Base-by-base conservation (phyloP, 2,329 filamentous ascomycete species). In the Aspergillus pseudotamarii region DNA sequence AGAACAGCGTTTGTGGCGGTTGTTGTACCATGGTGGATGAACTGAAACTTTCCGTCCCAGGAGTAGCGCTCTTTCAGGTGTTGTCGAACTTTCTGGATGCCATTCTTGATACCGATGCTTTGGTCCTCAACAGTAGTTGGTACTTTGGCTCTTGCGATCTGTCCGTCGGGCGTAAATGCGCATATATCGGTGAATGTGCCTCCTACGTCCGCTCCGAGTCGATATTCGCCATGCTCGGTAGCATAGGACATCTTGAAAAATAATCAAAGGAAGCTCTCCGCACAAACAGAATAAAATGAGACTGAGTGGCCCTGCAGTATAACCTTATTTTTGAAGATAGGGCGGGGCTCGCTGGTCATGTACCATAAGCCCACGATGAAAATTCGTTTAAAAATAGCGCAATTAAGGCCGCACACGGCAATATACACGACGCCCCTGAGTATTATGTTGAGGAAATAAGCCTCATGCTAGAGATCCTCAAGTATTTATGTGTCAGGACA, bases 11-110 rank as follows among this genome's bases (percentile, higher is more conserved):
- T 84, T 1, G 82, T 84, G 2, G 78, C 82, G 12, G 80, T 80
- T 2, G 82, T 84, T 0, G 81, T 84, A 10, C 82, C 82, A 68
- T 84, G 82, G 57, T 84, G 82, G 56, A 84, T 81, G 66, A 80
- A 82, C 26, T 80, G 75, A 64, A 84, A 83, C 51, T 76, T 76
- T n/a, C 80, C 81, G 1, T 77, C 71, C 79, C 79, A 83, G 63
- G 67, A 64, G 64, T 78, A 79, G 23, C 74, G 72, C 3, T 76
- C 71, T 57, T 79, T 73, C 4, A 83, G 68, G 10, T 77, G 71
- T 30, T 73, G 69, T 26, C 79, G 77, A 2, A 77, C 80, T 64
- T 83, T 81, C 1, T 68, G 59, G 55, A 83, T 82, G 21, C 81
- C 82, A 38, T 83, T 71, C 45, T 80, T 77, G 59, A 83, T 81